Evolutionary conservation across 768 basidiomycete species (phyloP).

Genomic region (Boletus pseudo-olivaceus): DNA sequence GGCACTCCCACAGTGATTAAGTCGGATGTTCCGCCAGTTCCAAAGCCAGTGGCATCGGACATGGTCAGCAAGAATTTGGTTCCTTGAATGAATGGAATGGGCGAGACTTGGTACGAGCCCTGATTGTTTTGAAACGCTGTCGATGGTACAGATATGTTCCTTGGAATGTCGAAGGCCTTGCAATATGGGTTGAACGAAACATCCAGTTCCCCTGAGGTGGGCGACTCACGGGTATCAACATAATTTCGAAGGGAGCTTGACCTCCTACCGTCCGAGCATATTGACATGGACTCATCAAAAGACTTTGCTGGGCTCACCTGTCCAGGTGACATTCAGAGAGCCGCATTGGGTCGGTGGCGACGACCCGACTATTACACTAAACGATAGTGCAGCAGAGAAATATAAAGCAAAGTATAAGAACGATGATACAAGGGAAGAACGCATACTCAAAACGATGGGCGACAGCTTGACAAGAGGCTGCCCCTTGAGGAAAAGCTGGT

Average conservation of each 20-base stretch:
- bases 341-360: slow-evolving; percentile 57
- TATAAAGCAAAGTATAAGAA: slow-evolving; percentile 23
- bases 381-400: slow-evolving; percentile 24
- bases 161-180: slow-evolving; percentile 53
- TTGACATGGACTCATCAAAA: not conserved
- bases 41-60: slow-evolving; percentile 72
- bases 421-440: slow-evolving; percentile 22
- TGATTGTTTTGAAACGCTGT: slow-evolving; percentile 51
- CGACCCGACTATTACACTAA: slow-evolving; percentile 48
- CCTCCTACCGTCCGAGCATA: slow-evolving; percentile 43
- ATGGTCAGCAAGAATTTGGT: slow-evolving; percentile 53
- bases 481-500: slow-evolving; percentile 7
- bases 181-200: slow-evolving; percentile 5
- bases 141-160: slow-evolving; percentile 52
- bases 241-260: slow-evolving; percentile 45
- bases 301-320: slow-evolving; percentile 40
- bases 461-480: slow-evolving; percentile 6
- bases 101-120: slow-evolving; percentile 47
- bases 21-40: slow-evolving; percentile 54
- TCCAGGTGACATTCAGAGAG: slow-evolving; percentile 57
- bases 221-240: slow-evolving; percentile 49
- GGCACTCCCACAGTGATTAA: slow-evolving; percentile 49
- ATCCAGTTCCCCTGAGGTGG: not conserved
- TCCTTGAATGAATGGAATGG: slow-evolving; percentile 40
- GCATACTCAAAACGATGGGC: slow-evolving; percentile 26